Conservation (phyloP, 306 rosid species). For the Trifolium subterraneum region DNA sequence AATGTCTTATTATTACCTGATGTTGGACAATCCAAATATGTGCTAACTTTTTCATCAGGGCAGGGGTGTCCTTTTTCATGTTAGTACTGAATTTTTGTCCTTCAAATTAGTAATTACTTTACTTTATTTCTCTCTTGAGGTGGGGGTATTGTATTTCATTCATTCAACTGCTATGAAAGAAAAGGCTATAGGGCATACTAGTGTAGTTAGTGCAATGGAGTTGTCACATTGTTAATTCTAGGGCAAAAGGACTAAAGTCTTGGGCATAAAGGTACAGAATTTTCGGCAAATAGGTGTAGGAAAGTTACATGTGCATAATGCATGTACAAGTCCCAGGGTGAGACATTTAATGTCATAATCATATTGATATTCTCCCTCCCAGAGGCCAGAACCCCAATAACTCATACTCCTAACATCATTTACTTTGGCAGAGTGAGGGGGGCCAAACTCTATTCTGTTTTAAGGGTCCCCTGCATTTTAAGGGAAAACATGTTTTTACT, state of each 20-base stretch:
- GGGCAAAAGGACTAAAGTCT: slow-evolving; percentile 36
- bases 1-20: background rate
- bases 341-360: slow-evolving; percentile 31
- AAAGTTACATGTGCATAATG: slow-evolving; percentile 36
- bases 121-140: slow-evolving; percentile 4
- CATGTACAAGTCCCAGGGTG: slow-evolving; percentile 41
- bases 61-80: slow-evolving; percentile 10
- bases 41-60: slow-evolving; percentile 4
- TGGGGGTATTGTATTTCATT: background rate
- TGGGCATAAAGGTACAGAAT: slow-evolving; percentile 33
- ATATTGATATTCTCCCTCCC: slow-evolving; percentile 25
- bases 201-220: slow-evolving; percentile 32
- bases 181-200: slow-evolving; percentile 23
- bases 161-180: slow-evolving; percentile 15
- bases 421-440: slow-evolving; percentile 29
- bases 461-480: slow-evolving; percentile 47
- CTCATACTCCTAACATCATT: slow-evolving; percentile 14
- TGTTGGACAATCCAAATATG: slow-evolving; percentile 17
- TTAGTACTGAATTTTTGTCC: background rate
- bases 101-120: no score
- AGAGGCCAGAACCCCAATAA: background rate
- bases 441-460: slow-evolving; percentile 23
- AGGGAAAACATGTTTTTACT: slow-evolving; percentile 35
- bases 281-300: slow-evolving; percentile 37
- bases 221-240: slow-evolving; percentile 40